phyloP scores from a whole-genome alignment of 2,329 filamentous ascomycete genomes.

The Magnaporthiopsis rhizophila region DNA sequence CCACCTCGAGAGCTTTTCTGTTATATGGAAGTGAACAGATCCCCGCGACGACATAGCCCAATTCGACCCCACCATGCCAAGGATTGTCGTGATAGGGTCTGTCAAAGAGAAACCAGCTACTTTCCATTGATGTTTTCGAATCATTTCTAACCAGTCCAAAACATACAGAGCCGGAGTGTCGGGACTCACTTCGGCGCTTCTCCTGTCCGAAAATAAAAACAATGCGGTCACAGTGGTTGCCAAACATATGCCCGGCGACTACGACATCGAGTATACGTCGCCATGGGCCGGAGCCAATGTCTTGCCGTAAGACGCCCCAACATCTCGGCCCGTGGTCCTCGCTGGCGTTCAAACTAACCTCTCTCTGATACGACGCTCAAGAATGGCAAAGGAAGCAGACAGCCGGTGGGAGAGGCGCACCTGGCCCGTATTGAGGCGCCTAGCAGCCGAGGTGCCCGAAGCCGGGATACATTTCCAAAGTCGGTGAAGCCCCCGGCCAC shows the following conservation, averaged over 20 bases:
- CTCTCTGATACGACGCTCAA: conserved; percentile 17
- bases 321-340: too few relatives aligned
- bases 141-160: neutral
- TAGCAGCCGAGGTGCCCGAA: conserved; percentile 60
- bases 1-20: too few relatives aligned
- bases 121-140: neutral
- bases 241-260: conserved; percentile 91
- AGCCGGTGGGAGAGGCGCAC: conserved; percentile 55
- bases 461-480: conserved; percentile 75
- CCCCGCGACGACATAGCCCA: neutral
- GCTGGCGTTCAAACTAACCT: neutral
- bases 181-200: conserved; percentile 42
- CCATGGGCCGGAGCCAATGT: conserved; percentile 84
- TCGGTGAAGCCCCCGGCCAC: conserved; percentile 18
- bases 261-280: conserved; percentile 83
- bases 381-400: conserved; percentile 34
- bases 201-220: conserved; percentile 35
- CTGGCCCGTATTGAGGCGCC: conserved; percentile 52
- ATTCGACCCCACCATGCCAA: conserved; percentile 19
- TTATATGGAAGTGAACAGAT: neutral
- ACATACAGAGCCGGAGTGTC: conserved; percentile 37
- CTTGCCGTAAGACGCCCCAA: conserved; percentile 47
- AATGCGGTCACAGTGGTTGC: conserved; percentile 37
- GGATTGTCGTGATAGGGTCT: conserved; percentile 31
- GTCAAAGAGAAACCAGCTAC: conserved; percentile 5